Base-by-base conservation (phyloP, 371 early-diverging fungal genomes). In the Coemansia sp. region DNA sequence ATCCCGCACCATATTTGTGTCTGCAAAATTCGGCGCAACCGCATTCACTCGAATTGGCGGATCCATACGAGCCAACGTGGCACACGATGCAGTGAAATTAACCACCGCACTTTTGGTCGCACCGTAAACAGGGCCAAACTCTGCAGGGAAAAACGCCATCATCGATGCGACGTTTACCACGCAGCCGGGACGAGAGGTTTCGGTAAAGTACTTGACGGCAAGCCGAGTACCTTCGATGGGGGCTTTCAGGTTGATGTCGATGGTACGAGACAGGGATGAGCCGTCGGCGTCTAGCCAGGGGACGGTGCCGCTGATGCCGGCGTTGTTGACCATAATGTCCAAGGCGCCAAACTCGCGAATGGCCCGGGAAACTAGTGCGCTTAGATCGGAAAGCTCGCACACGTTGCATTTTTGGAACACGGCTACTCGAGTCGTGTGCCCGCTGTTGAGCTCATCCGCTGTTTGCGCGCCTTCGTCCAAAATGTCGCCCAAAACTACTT, bases 91-190 rank as follows among this genome's bases (percentile, higher is more conserved):
- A 2, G 82, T 81, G 50, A 81, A 68, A 63, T 70, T 64, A 31
- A 72, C 80, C 58, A 90, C 88, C 10, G 88, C 94, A 63, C 85
- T 87, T 78, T 93, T 93, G 27, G 91, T 86, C 0, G 92, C 91
- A 2, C 88, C 85, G 75, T 94, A 94, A 6, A 89, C 82, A 3
- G 94, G 92, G 29, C 86, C 85, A 2, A 79, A 62, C 10, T 83
- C 81, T n/a, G 84, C 80, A 10, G 88, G 90, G 64, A 85, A 85
- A 27, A 91, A 82, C 2, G 90, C 93, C 59, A 88, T 89, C 61
- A 90, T 82, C 4, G 91, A 91, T 0, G 92, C 88, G 0, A 88
- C 88, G 69, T 91, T 92, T 60, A 93, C 81, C 13, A 93, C 85
- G 10, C 88, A 88, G 10, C 92, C 92, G 2, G 82, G 81, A 14